phyloP scores from a whole-genome alignment of 2,329 filamentous ascomycete species.

The Microdochium trichocladiopsis region DNA sequence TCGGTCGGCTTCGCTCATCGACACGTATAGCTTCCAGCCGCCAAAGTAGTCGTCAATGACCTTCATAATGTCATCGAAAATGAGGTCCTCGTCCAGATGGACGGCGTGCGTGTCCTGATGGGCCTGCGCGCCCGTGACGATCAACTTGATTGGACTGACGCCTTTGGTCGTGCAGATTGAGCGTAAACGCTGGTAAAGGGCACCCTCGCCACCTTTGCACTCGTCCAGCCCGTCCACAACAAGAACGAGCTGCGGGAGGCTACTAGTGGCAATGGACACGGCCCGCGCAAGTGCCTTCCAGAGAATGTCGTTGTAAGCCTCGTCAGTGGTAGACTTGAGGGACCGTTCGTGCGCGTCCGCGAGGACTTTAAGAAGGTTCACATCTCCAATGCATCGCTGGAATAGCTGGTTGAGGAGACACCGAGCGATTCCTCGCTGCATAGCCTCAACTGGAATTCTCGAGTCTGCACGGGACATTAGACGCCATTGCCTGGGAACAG shows the following conservation, averaged over 20 bases:
- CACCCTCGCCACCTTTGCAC: constrained; percentile 17
- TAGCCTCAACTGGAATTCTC: constrained; percentile 21
- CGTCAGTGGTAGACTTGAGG: constrained; percentile 11
- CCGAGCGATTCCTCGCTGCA: constrained; percentile 22
- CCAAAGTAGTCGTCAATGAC: constrained; percentile 21
- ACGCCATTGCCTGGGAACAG: not conserved
- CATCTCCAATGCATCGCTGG: constrained; percentile 27
- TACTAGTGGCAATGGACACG: constrained; percentile 15
- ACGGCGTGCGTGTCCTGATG: constrained; percentile 8
- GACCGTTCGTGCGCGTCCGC: constrained; percentile 19
- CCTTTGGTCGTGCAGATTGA: constrained; percentile 11
- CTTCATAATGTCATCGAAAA: constrained; percentile 25
- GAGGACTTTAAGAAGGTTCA: constrained; percentile 25
- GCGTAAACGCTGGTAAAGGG: constrained; percentile 18
- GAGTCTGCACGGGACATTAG: constrained; percentile 19
- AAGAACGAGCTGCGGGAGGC: constrained; percentile 24
- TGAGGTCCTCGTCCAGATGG: constrained; percentile 19
- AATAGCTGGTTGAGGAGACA: constrained; percentile 28
- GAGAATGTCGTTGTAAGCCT: constrained; percentile 24
- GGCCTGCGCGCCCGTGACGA: constrained; percentile 17
- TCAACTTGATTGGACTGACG: constrained; percentile 15
- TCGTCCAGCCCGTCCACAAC: constrained; percentile 31
- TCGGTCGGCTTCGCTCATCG: constrained; percentile 20
- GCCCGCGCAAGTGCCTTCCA: constrained; percentile 24
- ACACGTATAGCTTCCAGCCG: constrained; percentile 11